phyloP scores from a whole-genome alignment of 257 asterid genomes.

The Lavandula angustifolia region DNA sequence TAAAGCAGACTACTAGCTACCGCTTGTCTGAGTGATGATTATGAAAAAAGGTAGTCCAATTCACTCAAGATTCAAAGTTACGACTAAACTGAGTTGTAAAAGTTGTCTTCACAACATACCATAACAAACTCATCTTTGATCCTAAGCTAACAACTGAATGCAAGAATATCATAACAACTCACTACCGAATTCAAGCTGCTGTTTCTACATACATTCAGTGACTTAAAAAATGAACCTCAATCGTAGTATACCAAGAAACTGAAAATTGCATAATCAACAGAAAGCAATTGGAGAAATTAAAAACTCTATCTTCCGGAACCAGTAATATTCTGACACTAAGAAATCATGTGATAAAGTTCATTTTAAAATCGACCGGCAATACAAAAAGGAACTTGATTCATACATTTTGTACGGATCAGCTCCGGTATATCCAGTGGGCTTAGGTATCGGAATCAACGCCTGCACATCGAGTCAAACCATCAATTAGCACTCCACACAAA shows the following conservation, averaged over 20 bases:
- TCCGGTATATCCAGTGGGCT: constrained; percentile 91
- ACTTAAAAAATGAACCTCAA: not conserved
- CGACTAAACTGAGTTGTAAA: not conserved
- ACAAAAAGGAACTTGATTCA: constrained; percentile 33
- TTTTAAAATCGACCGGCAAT: constrained; percentile 19
- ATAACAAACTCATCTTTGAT: not conserved
- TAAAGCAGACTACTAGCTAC: constrained; percentile 5
- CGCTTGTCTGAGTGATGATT: constrained; percentile 1
- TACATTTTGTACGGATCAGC: constrained; percentile 95
- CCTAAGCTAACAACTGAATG: not conserved
- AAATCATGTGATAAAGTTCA: not conserved
- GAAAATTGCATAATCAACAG: constrained; percentile 1
- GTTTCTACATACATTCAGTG: not conserved
- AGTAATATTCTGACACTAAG: not conserved
- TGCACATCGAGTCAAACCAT: constrained; percentile 32
- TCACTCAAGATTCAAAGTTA: constrained; percentile 11
- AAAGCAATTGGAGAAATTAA: not conserved
- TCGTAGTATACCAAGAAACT: not conserved
- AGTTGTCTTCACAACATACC: not conserved
- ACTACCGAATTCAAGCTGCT: not conserved
- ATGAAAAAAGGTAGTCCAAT: constrained; percentile 8
- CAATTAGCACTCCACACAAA: constrained; percentile 9
- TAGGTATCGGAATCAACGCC: constrained; percentile 86
- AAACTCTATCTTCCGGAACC: constrained; percentile 2
- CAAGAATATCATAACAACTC: not conserved